phyloP scores from a whole-genome alignment of 306 rosid genomes.

The Astragalus glycyphyllos region DNA sequence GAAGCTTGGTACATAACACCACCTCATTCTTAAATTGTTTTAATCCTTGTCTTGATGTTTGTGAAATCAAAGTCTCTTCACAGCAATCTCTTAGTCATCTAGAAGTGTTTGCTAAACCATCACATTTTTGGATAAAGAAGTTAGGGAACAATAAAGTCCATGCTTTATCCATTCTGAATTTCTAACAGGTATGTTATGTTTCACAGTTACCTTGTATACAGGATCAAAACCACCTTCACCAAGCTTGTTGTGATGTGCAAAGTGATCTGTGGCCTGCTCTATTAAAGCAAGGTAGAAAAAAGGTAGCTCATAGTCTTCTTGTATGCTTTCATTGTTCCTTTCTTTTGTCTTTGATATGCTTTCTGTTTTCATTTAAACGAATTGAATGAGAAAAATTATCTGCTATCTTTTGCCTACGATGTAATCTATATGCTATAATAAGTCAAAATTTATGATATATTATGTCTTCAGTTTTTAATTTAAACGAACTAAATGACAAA shows the following conservation, averaged over 20 bases:
- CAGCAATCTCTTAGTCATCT: constrained; percentile 26
- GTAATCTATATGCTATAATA: not conserved
- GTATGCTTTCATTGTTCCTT: not conserved
- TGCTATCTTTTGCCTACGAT: not conserved
- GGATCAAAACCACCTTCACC: constrained; percentile 76
- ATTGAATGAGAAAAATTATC: not conserved
- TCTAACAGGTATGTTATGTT: too few relatives aligned
- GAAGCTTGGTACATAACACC: constrained; percentile 38
- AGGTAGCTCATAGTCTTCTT: constrained; percentile 57
- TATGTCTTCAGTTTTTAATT: too few relatives aligned
- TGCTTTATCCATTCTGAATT: not conserved
- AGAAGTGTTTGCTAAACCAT: constrained; percentile 18
- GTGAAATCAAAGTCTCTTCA: constrained; percentile 21
- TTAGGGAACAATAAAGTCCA: not conserved
- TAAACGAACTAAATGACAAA: not conserved
- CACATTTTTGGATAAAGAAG: not conserved
- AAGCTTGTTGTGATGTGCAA: constrained; percentile 51
- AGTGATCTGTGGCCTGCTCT: constrained; percentile 52
- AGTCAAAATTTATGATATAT: not conserved
- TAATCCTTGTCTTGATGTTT: not conserved
- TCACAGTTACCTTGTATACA: constrained; percentile 40
- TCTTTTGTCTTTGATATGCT: not conserved
- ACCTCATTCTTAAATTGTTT: constrained; percentile 43
- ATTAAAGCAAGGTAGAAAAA: constrained; percentile 48
- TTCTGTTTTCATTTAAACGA: not conserved